Evolutionary conservation across 1,139 yeast genomes (phyloP).

Genomic region (Saccharomycopsis phalli): DNA sequence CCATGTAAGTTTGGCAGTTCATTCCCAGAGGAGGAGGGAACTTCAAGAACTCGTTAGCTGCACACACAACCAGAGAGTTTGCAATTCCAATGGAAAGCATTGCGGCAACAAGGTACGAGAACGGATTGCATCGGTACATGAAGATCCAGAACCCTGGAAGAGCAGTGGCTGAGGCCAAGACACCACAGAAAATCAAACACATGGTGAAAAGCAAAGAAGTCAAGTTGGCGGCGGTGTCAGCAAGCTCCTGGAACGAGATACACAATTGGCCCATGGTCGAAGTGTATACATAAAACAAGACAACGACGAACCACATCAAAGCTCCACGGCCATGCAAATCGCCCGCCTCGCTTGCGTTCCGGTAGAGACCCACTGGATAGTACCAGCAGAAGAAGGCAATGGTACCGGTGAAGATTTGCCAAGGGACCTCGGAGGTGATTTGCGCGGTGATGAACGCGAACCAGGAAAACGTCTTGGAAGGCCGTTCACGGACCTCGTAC

Average conservation of each 20-base stretch:
- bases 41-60: slow-evolving; percentile 36
- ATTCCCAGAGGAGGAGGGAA: slow-evolving; percentile 40
- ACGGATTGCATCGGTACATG: slow-evolving; percentile 57
- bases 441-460: slow-evolving; percentile 51
- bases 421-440: slow-evolving; percentile 66
- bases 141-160: slow-evolving; percentile 56
- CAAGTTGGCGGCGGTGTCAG: slow-evolving; percentile 69
- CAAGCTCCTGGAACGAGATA: slow-evolving; percentile 37
- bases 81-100: slow-evolving; percentile 47
- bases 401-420: slow-evolving; percentile 60
- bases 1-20: slow-evolving; percentile 49
- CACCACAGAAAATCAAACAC: slow-evolving; percentile 77
- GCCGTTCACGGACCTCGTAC: slow-evolving; percentile 87
- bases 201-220: slow-evolving; percentile 56
- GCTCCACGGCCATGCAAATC: slow-evolving; percentile 53
- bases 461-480: slow-evolving; percentile 62
- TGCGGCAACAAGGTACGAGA: slow-evolving; percentile 49
- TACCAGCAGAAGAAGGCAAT: slow-evolving; percentile 67
- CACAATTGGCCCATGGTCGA: slow-evolving; percentile 59
- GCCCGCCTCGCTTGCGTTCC: slow-evolving; percentile 47
- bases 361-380: slow-evolving; percentile 67
- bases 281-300: slow-evolving; percentile 49
- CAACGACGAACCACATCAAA: slow-evolving; percentile 50
- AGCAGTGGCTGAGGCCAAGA: slow-evolving; percentile 49
- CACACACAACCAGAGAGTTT: slow-evolving; percentile 39